phyloP scores from a whole-genome alignment of 495 filamentous ascomycete genomes.

The Neurospora sp. region DNA sequence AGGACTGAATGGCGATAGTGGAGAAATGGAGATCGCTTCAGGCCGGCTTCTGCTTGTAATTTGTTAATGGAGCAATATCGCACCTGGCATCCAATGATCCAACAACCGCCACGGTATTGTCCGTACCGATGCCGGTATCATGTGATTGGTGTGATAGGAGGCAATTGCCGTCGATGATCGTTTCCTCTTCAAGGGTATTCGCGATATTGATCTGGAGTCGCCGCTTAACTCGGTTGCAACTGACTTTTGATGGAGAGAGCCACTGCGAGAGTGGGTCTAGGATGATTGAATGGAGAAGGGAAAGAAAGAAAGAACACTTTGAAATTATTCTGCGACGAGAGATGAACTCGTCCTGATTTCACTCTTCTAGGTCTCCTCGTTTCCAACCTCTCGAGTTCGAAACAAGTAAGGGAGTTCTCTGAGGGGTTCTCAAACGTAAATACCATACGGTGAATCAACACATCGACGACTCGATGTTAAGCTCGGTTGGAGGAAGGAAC shows the following conservation, averaged over 20 bases:
- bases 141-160: neutral
- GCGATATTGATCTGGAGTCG: neutral
- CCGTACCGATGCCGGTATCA: neutral
- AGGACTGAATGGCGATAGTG: neutral
- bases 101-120: neutral
- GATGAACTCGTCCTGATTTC: neutral
- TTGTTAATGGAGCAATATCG: neutral
- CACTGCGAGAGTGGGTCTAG: neutral
- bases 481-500: neutral
- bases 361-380: neutral
- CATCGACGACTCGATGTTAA: neutral
- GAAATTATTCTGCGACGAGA: neutral
- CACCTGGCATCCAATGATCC: neutral
- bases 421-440: neutral
- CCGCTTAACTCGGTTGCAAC: neutral
- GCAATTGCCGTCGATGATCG: neutral
- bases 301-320: neutral
- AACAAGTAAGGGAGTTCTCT: neutral
- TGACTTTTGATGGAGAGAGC: neutral
- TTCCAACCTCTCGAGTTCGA: neutral
- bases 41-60: neutral
- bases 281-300: neutral
- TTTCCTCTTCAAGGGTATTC: neutral
- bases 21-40: neutral
- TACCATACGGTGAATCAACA: neutral